Base-by-base conservation (phyloP, 2,329 filamentous ascomycete genomes). In the Colletotrichum caudatum region DNA sequence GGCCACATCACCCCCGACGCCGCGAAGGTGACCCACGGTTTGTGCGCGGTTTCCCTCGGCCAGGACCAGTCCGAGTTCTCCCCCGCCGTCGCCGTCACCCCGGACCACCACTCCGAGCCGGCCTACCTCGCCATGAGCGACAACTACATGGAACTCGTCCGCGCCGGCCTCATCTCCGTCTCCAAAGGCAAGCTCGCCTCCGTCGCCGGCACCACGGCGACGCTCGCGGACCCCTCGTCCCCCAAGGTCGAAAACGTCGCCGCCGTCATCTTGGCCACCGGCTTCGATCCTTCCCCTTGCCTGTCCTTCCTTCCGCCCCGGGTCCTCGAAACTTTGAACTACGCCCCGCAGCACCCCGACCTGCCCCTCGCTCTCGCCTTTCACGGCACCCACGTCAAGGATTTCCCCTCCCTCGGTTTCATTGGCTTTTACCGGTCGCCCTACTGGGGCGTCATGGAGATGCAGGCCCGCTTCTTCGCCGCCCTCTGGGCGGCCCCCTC, bases 391-490 rank as follows among this genome's bases (percentile, higher is more conserved):
- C 84, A 91, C 66, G 88, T 91, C 69, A 86, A 87, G 0, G 81
- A 84, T 0, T 80, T 94, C 0, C 87, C 91, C 0, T 88, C 87
- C 7, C 81, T 96, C 0, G 93, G 92, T 0, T 95, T 96, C 76
- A 91, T 96, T 1, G 94, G 94, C 0, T 94, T 94, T 80, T 97
- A 97, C 77, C 88, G 94, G 72, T 92, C 92, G 0, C 93, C 93
- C 0, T 96, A 94, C 78, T 97, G 94, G 94, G 92, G 92, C 1
- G 90, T 94, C 0, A 94, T 95, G 87, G 93, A 96, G 79, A 93
- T 94, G 91, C 94, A 97, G 80, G 91, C 93, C 3, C 88, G 92
- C 1, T 87, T 93, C 73, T 82, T 95, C 7, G 85, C 90, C 0
- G 80, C 86, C 16, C 78, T 89, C 14, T 95, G 93, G 92, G 80